phyloP scores from a whole-genome alignment of 345 rosid species.

The Bruguiera sexangula region DNA sequence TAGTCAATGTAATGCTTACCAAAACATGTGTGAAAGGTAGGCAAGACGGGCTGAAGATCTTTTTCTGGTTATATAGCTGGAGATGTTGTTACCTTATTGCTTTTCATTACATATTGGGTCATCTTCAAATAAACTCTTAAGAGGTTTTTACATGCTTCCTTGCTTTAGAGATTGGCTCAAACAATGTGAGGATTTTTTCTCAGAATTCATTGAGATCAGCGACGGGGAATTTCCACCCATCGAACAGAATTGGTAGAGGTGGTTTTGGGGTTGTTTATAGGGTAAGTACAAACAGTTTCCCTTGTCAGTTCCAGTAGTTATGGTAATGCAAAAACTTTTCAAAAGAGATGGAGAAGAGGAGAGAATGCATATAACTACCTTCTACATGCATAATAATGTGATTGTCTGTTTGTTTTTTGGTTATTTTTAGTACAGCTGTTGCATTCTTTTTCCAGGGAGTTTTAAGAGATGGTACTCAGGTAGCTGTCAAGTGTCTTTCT shows the following conservation, averaged over 20 bases:
- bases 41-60: too few species aligned
- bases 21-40: too few species aligned
- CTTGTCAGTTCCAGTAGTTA: background rate
- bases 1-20: too few species aligned
- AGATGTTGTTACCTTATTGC: background rate
- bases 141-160: slow-evolving; percentile 16
- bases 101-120: background rate
- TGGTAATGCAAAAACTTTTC: background rate
- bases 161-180: slow-evolving; percentile 50
- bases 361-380: too few species aligned
- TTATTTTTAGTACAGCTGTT: background rate
- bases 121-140: background rate
- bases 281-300: slow-evolving; percentile 41
- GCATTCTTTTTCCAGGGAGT: slow-evolving; percentile 42
- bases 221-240: slow-evolving; percentile 58
- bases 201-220: slow-evolving; percentile 75
- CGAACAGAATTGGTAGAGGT: slow-evolving; percentile 68
- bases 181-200: slow-evolving; percentile 65
- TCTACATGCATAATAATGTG: background rate
- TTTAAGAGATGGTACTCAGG: slow-evolving; percentile 52
- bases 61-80: too few species aligned
- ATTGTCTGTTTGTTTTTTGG: background rate
- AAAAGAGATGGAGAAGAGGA: background rate
- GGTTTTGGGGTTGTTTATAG: slow-evolving; percentile 86
- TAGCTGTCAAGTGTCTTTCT: slow-evolving; percentile 58